Evolutionary conservation across 495 filamentous ascomycete species (phyloP), one percentile per base, ranked within the genome.

Genomic region (Aspergillus sclerotioniger): DNA sequence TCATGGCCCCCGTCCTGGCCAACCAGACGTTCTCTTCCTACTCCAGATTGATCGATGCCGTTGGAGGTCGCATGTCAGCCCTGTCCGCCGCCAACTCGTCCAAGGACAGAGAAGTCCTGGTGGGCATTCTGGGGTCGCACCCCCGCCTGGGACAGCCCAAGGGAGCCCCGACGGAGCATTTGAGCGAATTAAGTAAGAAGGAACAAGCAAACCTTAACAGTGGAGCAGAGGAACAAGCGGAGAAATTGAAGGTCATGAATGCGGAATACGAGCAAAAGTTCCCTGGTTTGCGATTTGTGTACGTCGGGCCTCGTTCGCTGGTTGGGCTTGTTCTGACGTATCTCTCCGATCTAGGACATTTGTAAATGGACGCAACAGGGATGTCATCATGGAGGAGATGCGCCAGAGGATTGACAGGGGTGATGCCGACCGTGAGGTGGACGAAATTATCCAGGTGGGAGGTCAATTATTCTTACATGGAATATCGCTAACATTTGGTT

Each of bases 201-300:
- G 94, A 98, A 77, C 94, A 98, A 74, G 86, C 85, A 37, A 83
- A 89, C 62, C 70, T 96, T 61, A 78, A 86, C 37, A 65, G 65
- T 0, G 81, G 68, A 3, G 84, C 75, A 12, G 78, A 81, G 55
- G 76, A 82, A 61, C 74, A 92, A 47, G 77, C 76, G 37, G 68
- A 69, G 59, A 66, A 68, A 35, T 51, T 79, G 48, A 54, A 61
- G 19, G 58, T 62, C 32, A 68, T 97, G 67, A 98, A 98, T 69
- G 72, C 72, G 4, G 84, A 89, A 72, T 98, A 97, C 68, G 94
- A 97, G 72, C 76, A 73, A 39, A 80, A 63, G 45, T 98, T 95
- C 74, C 90, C 90, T 8, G 89, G 93, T 4, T 67, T 98, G 68
- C 77, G 86, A 75, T 97, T 96, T 79, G 90, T 97, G 80, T 89